Conservation (phyloP, 768 basidiomycete species). For the Kondoa malvinella region DNA sequence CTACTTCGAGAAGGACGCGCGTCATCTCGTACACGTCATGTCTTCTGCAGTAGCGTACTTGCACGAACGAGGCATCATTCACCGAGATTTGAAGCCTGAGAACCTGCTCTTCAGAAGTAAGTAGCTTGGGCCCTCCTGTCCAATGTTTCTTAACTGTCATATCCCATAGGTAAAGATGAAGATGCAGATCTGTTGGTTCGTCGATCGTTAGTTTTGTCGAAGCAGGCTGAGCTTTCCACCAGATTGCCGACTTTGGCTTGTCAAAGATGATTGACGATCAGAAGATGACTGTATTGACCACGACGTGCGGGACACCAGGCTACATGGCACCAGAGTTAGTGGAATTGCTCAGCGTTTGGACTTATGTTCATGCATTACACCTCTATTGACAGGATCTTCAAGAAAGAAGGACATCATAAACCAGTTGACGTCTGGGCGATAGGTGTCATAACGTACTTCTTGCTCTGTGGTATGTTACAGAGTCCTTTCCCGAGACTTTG, state of each 20-base stretch:
- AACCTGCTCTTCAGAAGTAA: constrained; percentile 82
- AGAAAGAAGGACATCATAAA: constrained; percentile 65
- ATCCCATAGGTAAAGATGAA: constrained; percentile 5
- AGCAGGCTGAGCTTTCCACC: constrained; percentile 28
- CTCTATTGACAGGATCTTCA: constrained; percentile 14
- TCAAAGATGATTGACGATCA: constrained; percentile 70
- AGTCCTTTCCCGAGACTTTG: neutral
- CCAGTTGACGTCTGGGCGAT: constrained; percentile 53
- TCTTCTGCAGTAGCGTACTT: constrained; percentile 76
- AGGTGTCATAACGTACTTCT: constrained; percentile 95
- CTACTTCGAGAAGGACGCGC: constrained; percentile 90
- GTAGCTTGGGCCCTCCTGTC: constrained; percentile 33
- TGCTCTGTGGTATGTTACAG: constrained; percentile 46
- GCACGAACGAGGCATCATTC: constrained; percentile 79
- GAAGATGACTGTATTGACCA: constrained; percentile 70
- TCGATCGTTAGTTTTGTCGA: neutral
- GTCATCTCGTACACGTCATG: constrained; percentile 69
- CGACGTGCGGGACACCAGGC: constrained; percentile 81
- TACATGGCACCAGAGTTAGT: constrained; percentile 97
- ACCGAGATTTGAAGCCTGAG: constrained; percentile 91
- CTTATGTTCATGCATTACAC: neutral
- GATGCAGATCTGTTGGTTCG: constrained; percentile 2
- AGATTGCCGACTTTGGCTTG: constrained; percentile 89
- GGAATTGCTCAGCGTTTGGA: constrained; percentile 48
- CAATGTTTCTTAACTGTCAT: neutral